Evolutionary conservation across 2,329 filamentous ascomycete species (phyloP), one percentile per base, ranked within the genome.

Genomic region (Fusarium setosum): DNA sequence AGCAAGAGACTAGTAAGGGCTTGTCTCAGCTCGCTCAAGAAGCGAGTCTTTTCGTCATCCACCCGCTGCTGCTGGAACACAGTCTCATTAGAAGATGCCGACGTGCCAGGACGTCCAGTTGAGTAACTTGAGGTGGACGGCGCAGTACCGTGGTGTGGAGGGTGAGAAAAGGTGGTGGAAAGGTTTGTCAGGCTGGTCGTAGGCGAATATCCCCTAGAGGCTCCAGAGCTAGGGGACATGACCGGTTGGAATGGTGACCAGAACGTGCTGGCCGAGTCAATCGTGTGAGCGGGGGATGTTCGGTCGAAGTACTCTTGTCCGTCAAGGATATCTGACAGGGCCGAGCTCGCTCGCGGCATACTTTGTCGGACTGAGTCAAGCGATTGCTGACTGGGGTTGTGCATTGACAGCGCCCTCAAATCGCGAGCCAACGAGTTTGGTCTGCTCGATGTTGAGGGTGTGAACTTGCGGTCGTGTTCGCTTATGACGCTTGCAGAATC

Each of bases 171-270:
- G 2, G 83, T 81, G 18, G 81, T 80, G 0, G 84, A 86, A 2
- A 88, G 73, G 66, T 88, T 89, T 8, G 85, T 85, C 35, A 88
- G 77, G 67, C 87, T 90, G 3, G 87, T 87, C 0, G 85, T 87
- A 1, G 88, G 87, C 6, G 88, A 90, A 59, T 89, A 88, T 1
- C 84, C 83, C 53, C 86, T 80, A 1, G 87, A 86, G 0, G 85
- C 75, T 76, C 84, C 80, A 75, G 92, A 74, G 80, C 90, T 75
- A 0, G 88, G 86, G 2, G 91, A 88, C 61, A 90, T 85, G 1
- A 87, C 83, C 0, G 89, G 88, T 60, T 92, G 90, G 69, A 95
- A 94, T 0, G 92, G 92, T 4, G 94, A 97, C 93, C 94, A 97
- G 74, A 95, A 96, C 0, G 93, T 96, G 15, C 88, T 89, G 21